phyloP scores from a whole-genome alignment of 352 stramenopile species.

The Globisporangium splendens region DNA sequence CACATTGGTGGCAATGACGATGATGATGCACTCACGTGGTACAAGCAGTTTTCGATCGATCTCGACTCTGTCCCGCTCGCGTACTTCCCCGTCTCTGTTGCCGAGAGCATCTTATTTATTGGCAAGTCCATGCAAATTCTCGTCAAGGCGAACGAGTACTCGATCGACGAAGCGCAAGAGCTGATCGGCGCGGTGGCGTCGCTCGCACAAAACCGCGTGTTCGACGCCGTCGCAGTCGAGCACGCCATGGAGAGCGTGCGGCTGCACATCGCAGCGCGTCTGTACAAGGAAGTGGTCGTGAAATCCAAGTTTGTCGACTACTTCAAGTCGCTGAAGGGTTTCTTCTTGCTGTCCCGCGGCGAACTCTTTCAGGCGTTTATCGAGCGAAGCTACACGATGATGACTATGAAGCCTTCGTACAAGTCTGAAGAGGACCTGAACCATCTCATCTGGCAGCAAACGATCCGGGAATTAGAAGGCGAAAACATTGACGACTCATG shows the following conservation, averaged over 20 bases:
- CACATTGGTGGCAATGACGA: conserved; percentile 3
- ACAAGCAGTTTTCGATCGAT: conserved; percentile 48
- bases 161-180: conserved; percentile 42
- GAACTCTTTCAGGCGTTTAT: conserved; percentile 77
- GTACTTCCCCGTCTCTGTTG: conserved; percentile 55
- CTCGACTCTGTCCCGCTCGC: conserved; percentile 53
- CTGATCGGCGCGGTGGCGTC: conserved; percentile 34
- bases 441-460: conserved; percentile 48
- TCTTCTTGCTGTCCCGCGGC: conserved; percentile 63
- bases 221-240: conserved; percentile 49
- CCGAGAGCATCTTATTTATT: conserved; percentile 68
- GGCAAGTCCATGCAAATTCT: conserved; percentile 64
- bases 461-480: conserved; percentile 45
- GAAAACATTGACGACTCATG: conserved; percentile 30
- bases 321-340: conserved; percentile 53
- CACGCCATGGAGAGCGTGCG: conserved; percentile 59
- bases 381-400: conserved; percentile 53
- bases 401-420: conserved; percentile 39
- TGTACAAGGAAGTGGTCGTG: conserved; percentile 69
- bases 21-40: conserved; percentile 28
- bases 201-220: conserved; percentile 30
- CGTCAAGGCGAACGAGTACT: conserved; percentile 39
- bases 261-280: conserved; percentile 35
- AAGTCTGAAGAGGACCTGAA: conserved; percentile 70
- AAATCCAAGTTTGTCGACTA: conserved; percentile 61